phyloP scores from a whole-genome alignment of 768 basidiomycete species.

The Amanita polypyramis region DNA sequence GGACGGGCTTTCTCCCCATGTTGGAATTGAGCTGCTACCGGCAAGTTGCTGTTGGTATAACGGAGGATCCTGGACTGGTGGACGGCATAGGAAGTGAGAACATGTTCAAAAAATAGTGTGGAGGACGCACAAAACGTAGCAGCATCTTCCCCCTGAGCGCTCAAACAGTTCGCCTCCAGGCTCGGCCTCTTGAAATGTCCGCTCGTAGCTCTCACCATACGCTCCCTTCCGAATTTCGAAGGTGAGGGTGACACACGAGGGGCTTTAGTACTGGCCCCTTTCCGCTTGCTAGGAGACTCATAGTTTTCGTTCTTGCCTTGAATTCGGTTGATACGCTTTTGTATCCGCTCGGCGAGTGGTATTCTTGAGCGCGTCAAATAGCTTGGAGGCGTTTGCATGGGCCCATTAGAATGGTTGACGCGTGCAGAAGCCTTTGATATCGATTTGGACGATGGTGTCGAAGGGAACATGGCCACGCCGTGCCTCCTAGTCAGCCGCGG shows the following conservation, averaged over 20 bases:
- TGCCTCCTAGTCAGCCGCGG: too few species aligned
- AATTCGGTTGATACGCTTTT: constrained; percentile 4
- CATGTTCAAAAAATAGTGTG: too few species aligned
- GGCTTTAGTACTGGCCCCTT: background rate
- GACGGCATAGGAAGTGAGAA: background rate
- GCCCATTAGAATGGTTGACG: background rate
- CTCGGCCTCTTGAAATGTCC: constrained; percentile 4
- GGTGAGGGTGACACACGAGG: background rate
- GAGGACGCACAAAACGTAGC: background rate
- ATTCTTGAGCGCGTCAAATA: background rate
- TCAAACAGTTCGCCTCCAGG: constrained; percentile 1
- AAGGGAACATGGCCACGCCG: background rate
- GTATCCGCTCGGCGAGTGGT: background rate
- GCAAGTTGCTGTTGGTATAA: background rate
- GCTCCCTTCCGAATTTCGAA: background rate
- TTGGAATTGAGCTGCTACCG: background rate
- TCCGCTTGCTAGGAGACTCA: background rate
- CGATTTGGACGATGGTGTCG: background rate
- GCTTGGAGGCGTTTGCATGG: background rate
- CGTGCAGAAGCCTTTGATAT: background rate
- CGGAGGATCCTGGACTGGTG: background rate
- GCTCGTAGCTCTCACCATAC: constrained; percentile 3
- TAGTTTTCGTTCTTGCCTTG: background rate
- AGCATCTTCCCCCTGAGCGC: background rate
- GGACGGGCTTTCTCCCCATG: background rate